Evolutionary conservation across 805 yeast genomes (phyloP).

Genomic region (Zygotorulaspora chibaensis): DNA sequence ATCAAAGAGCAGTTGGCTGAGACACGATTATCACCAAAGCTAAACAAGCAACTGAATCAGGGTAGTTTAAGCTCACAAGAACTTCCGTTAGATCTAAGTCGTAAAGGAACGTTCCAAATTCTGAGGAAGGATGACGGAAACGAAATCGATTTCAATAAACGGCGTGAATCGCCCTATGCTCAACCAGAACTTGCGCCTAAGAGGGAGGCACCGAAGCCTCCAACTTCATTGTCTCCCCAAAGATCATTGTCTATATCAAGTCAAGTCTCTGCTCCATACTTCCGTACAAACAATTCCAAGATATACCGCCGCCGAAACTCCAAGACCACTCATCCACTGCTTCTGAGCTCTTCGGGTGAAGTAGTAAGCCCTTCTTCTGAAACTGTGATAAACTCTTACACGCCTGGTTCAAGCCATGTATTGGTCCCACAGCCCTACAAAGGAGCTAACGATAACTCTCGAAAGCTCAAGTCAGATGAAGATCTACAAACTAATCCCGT

Average conservation of each 20-base stretch:
- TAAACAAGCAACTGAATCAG: conserved; percentile 3
- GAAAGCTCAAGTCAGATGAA: conserved; percentile 12
- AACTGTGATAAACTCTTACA: conserved; percentile 35
- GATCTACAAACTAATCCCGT: conserved; percentile 12
- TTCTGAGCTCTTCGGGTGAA: conserved; percentile 6
- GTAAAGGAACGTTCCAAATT: conserved; percentile 54
- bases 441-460: conserved; percentile 23
- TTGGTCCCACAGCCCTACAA: conserved; percentile 42
- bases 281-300: conserved; percentile 19
- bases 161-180: conserved; percentile 70
- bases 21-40: conserved; percentile 13
- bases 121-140: conserved; percentile 57
- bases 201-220: conserved; percentile 71
- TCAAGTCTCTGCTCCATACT: conserved; percentile 13
- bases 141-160: conserved; percentile 78
- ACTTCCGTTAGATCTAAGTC: conserved; percentile 15
- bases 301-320: conserved; percentile 10
- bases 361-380: conserved; percentile 18
- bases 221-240: conserved; percentile 34
- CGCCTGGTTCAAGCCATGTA: conserved; percentile 42
- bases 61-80: conserved; percentile 12
- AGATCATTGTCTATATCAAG: conserved; percentile 15
- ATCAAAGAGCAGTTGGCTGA: conserved; percentile 23
- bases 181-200: conserved; percentile 58
- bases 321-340: conserved; percentile 22